Conservation (phyloP, 257 asterid genomes). For the Agastache rugosa region DNA sequence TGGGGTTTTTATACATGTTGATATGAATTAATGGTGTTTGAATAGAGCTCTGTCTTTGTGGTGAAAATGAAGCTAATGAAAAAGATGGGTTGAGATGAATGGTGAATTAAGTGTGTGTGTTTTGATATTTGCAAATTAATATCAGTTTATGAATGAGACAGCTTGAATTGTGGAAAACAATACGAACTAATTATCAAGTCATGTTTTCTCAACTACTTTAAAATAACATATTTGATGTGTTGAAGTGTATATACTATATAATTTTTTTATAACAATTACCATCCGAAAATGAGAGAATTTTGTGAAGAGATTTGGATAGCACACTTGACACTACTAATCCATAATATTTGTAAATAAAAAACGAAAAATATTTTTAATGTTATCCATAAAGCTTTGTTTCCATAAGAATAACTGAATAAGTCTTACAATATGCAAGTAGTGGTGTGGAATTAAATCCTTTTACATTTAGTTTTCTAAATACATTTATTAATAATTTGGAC, state of each 20-base stretch:
- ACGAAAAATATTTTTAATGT: not conserved
- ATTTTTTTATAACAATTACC: not conserved
- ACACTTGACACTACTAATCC: not conserved
- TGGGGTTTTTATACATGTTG: slow-evolving; percentile 44
- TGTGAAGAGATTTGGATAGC: not conserved
- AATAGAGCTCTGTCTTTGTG: slow-evolving; percentile 31
- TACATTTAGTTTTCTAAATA: not conserved
- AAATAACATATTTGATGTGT: not conserved
- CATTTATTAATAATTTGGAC: not conserved
- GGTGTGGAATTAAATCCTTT: not conserved
- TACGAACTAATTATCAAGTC: not conserved
- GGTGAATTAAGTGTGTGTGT: slow-evolving; percentile 5
- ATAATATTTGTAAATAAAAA: not conserved
- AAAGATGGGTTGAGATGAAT: slow-evolving; percentile 16
- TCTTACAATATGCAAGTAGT: not conserved
- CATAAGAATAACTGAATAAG: not conserved
- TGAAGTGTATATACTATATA: no score
- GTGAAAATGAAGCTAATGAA: slow-evolving; percentile 18
- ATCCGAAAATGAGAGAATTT: not conserved
- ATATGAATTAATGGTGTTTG: slow-evolving; percentile 24
- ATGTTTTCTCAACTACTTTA: not conserved
- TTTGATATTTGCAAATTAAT: slow-evolving; percentile 7
- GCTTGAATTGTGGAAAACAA: slow-evolving; percentile 30
- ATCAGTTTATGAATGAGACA: slow-evolving; percentile 30
- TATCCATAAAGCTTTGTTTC: not conserved